Base-by-base conservation (phyloP, 768 basidiomycete species). In the Fomitopsis serialis region DNA sequence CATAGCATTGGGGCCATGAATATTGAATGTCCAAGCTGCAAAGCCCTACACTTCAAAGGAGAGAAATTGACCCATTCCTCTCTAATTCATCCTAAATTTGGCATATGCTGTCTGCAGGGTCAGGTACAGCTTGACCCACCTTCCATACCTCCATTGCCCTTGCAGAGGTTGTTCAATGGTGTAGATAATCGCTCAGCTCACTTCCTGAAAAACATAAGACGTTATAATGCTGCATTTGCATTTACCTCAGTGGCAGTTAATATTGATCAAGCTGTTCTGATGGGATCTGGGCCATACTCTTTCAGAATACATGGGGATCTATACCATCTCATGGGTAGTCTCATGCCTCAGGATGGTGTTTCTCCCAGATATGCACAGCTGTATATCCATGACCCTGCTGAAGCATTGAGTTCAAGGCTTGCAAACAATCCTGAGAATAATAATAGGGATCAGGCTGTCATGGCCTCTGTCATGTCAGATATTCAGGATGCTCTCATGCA, bases 171-270 rank as follows among this genome's bases (percentile, higher is more conserved):
- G 0, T 55, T 69, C 4, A 56, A 25, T 12, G 49, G 49, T 13
- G 19, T 57, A 22, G 54, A 58, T 48, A 21, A 12, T 42, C 43
- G 58, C 34, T 48, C 65, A 10, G 54, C 53, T 23, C 50, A 60
- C 5, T 75, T 75, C 25, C 67, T 66, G 1, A 51, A 58, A 4
- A 59, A 75, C 5, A 74, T 76, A 8, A 58, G 68, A 11, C 68
- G 71, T 24, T 77, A 77, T 42, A 79, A 78, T 49, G 57, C 60
- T 35, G 68, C 76, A 1, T 61, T 78, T 44, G 61, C 74, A 0
- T 75, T 76, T 50, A 73, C 70, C 0, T 76, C 73, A 0, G 27
- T 76, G 0, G 67, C 67, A 10, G 66, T 68, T 1, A 43, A 55
- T 4, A 56, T 69, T 23, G 71, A 74, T 52, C 34, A 66, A 13